These are phyloP conservation scores for Arctium minus DNA, from an alignment of 129 eudicot species.

Conservation along the genomic window DNA sequence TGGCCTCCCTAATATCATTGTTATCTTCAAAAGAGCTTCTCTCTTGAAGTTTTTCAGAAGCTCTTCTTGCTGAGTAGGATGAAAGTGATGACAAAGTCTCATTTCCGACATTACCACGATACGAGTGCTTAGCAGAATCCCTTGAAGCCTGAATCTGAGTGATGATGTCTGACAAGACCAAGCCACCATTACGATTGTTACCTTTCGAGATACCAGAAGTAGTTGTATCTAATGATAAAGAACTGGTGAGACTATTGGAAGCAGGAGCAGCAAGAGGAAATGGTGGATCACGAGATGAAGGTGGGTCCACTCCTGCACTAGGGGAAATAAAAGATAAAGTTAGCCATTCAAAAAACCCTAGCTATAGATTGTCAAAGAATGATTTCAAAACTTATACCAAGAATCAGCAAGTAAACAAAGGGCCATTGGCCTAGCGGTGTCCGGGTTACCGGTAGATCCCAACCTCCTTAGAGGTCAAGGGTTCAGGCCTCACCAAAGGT, in stretches of 20 bases:
- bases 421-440: no score
- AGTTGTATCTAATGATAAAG: conserved; percentile 55
- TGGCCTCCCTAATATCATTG: conserved; percentile 51
- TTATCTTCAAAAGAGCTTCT: conserved; percentile 58
- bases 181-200: conserved; percentile 69
- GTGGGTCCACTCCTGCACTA: conserved; percentile 99
- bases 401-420: not conserved
- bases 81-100: conserved; percentile 59
- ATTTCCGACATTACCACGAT: conserved; percentile 43
- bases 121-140: conserved; percentile 55
- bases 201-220: conserved; percentile 48
- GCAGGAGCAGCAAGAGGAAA: conserved; percentile 96
- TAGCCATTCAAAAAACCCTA: conserved; percentile 33
- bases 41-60: conserved; percentile 62
- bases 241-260: conserved; percentile 59
- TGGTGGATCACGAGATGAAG: conserved; percentile 99
- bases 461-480: not conserved
- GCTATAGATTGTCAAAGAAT: conserved; percentile 1
- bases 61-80: conserved; percentile 63
- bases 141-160: conserved; percentile 91
- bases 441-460: not conserved
- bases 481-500: not conserved
- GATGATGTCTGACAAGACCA: conserved; percentile 69
- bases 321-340: conserved; percentile 43
- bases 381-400: conserved; percentile 1